Conservation (phyloP, 768 basidiomycete genomes). For the Suillus weaverae region DNA sequence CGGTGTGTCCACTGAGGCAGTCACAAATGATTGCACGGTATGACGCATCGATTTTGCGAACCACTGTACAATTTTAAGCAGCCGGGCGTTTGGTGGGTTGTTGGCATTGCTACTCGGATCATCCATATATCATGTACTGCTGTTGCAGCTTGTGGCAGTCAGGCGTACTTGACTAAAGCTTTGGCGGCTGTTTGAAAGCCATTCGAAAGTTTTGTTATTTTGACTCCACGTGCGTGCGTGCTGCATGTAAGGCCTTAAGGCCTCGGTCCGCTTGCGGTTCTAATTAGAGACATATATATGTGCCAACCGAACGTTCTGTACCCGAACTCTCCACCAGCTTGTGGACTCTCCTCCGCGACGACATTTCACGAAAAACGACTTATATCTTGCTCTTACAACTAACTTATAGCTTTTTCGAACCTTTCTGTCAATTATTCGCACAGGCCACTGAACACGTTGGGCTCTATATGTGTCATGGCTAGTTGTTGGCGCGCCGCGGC, state of each 20-base stretch:
- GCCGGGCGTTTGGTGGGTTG: not conserved
- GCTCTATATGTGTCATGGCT: slow-evolving; percentile 13
- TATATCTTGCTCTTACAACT: slow-evolving; percentile 3
- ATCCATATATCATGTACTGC: no score
- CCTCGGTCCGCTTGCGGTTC: no score
- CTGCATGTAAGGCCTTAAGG: no score
- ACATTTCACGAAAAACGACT: slow-evolving; percentile 1
- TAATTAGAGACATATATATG: no score
- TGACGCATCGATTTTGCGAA: not conserved
- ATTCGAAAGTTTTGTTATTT: no score
- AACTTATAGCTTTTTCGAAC: slow-evolving; percentile 15
- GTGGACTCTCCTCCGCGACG: not conserved
- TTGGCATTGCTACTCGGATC: no score
- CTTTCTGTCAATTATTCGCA: not conserved
- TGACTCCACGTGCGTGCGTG: no score
- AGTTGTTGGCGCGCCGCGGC: not conserved
- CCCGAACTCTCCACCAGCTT: not conserved
- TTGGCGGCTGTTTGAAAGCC: no score
- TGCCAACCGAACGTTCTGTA: not conserved
- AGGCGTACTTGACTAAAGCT: no score
- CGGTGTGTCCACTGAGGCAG: not conserved
- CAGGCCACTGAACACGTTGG: not conserved
- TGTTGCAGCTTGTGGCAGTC: not conserved
- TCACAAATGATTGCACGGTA: not conserved
- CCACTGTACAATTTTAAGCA: not conserved